These are phyloP conservation scores for Pythium dissimile DNA, from an alignment of 352 stramenopile genomes.

Conservation along the genomic window DNA sequence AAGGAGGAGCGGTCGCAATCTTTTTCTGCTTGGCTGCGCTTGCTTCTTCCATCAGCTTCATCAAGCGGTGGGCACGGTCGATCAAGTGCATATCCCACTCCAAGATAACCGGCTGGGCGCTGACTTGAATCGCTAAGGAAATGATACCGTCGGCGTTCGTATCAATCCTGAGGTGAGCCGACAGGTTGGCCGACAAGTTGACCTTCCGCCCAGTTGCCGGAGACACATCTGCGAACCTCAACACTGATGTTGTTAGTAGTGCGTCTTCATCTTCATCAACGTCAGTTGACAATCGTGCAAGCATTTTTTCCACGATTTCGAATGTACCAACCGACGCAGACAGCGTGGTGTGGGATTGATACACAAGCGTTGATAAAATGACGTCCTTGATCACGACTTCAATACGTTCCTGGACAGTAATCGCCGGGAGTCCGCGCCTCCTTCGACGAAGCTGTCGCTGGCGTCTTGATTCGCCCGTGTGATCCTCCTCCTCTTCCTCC, in stretches of 20 bases:
- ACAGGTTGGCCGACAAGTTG: constrained; percentile 64
- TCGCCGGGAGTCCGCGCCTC: constrained; percentile 32
- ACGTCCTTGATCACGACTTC: constrained; percentile 70
- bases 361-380: constrained; percentile 59
- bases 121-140: constrained; percentile 57
- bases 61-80: constrained; percentile 65
- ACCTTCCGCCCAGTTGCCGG: constrained; percentile 54
- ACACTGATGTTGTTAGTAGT: constrained; percentile 55
- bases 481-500: constrained; percentile 15
- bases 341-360: constrained; percentile 44
- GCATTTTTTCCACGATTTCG: constrained; percentile 65
- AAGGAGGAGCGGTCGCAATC: background rate
- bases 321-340: constrained; percentile 59
- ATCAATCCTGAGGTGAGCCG: constrained; percentile 63
- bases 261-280: constrained; percentile 51
- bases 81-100: constrained; percentile 89
- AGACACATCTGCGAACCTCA: constrained; percentile 61
- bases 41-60: constrained; percentile 70
- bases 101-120: constrained; percentile 68
- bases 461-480: constrained; percentile 9
- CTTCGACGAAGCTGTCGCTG: constrained; percentile 20
- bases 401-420: constrained; percentile 64
- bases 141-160: constrained; percentile 34
- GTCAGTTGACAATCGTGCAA: constrained; percentile 76
- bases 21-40: constrained; percentile 27